Evolutionary conservation across 768 basidiomycete genomes (phyloP).

Genomic region (Rhizopogon roseolus): DNA sequence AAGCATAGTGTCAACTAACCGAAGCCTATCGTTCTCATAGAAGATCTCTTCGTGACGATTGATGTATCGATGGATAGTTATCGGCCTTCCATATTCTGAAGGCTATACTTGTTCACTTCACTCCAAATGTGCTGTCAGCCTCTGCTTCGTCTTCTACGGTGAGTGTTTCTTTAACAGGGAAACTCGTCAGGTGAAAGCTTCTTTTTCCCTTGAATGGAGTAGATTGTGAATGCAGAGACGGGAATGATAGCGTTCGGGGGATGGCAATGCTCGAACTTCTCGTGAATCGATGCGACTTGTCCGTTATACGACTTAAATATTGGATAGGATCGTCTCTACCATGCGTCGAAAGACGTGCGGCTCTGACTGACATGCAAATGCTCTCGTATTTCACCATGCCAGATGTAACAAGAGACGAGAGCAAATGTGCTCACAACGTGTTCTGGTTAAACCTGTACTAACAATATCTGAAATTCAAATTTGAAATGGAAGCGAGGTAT

Average conservation of each 20-base stretch:
- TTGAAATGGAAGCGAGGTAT: conserved; percentile 3
- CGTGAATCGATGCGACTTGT: conserved; percentile 39
- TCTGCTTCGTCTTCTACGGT: conserved; percentile 36
- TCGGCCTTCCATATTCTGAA: conserved; percentile 21
- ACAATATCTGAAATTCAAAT: too few relatives aligned
- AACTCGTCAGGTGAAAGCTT: conserved; percentile 59
- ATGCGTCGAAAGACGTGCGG: conserved; percentile 18
- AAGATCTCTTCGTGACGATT: too few relatives aligned
- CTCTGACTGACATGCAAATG: conserved; percentile 67
- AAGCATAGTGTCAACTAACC: too few relatives aligned
- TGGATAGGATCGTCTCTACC: conserved; percentile 58
- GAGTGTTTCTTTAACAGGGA: conserved; percentile 22
- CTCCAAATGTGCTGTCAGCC: conserved; percentile 4
- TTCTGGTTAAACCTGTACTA: neutral
- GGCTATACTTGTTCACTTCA: conserved; percentile 32
- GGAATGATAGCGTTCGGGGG: conserved; percentile 24
- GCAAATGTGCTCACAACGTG: neutral
- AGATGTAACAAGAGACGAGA: neutral
- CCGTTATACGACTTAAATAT: conserved; percentile 76
- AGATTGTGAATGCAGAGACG: too few relatives aligned
- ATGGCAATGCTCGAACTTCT: conserved; percentile 44
- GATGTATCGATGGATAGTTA: too few relatives aligned
- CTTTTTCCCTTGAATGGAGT: conserved; percentile 55
- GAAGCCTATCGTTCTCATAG: too few relatives aligned
- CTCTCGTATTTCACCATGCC: conserved; percentile 39